Evolutionary conservation across 1,139 yeast species (phyloP), one percentile per base, ranked within the genome.

Genomic region (Protomyces inundatus): DNA sequence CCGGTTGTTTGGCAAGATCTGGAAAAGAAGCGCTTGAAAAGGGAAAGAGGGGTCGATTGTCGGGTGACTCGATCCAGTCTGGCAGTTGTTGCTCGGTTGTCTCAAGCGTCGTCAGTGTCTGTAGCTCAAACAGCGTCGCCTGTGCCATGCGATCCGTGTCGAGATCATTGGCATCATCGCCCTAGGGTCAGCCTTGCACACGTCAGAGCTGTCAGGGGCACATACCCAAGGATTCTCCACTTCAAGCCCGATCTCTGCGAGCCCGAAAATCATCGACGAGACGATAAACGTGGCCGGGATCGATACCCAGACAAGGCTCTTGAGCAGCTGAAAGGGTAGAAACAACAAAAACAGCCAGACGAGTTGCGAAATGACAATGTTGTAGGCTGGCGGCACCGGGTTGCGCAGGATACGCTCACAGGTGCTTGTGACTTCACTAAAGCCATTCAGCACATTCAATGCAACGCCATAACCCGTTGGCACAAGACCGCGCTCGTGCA

Each of bases 191-290:
- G 48, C 48, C 4, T 42, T 2, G 23, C 5, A 6, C 32, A 5
- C 16, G 14, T 12, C 33, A n/a, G n/a, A n/a, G 67, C 66, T 36
- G 66, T 64, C 50, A 64, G 66, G 23, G 61, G 64, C 42, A 65
- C 66, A 10, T 66, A 62, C 16, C 68, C 68, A 42, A 61, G 68
- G 68, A 37, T 67, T 66, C 50, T 67, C 68, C 9, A 67, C 65
- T 40, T 67, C 66, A 5, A 67, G 64, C 6, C 68, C 68, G 37
- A 67, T 66, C 33, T 64, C 68, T 4, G 68, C 66, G 9, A 67
- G 63, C 7, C 68, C 68, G 32, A 67, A 64, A 36, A 67, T 66
- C 14, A 67, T 67, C 42, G 66, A 66, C 10, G 66, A 67, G 2
- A 68, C 65, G 10, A 66, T 52, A 4, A 64, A 12, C n/a, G 67